These are phyloP conservation scores for Melampsora abietis-canadensis DNA, from an alignment of 1,284 basidiomycete genomes.

Conservation along the genomic window DNA sequence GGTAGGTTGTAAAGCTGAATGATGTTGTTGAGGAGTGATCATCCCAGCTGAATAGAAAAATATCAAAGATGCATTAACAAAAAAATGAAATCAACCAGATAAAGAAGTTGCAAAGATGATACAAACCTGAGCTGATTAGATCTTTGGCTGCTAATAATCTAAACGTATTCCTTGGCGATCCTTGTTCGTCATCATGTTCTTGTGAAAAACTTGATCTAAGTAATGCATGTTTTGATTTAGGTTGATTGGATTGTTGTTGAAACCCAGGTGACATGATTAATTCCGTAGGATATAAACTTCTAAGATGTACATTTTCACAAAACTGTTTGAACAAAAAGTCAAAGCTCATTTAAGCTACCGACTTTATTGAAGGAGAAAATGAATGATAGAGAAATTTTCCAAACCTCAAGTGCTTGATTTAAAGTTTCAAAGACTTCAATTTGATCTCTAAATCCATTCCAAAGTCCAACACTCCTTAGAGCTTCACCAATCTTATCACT, in stretches of 20 bases:
- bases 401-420: constrained; percentile 79
- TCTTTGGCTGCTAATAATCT: too few species aligned
- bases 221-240: too few species aligned
- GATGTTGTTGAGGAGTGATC: background rate
- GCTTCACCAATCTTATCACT: constrained; percentile 63
- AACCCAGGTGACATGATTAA: constrained; percentile 14
- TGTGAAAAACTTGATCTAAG: too few species aligned
- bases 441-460: constrained; percentile 62
- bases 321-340: background rate
- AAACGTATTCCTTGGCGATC: too few species aligned
- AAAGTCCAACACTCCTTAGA: constrained; percentile 68
- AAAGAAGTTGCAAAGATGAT: too few species aligned
- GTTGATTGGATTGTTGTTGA: too few species aligned
- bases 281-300: constrained; percentile 53
- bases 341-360: too few species aligned
- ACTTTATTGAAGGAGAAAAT: background rate
- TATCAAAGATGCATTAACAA: background rate
- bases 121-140: too few species aligned
- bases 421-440: constrained; percentile 77
- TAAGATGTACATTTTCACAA: constrained; percentile 54
- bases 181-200: too few species aligned
- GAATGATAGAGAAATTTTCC: background rate
- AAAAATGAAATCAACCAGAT: too few species aligned
- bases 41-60: background rate
- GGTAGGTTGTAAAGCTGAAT: constrained; percentile 53